Evolutionary conservation across 371 early-diverging fungal genomes (phyloP), one percentile per base, ranked within the genome.

Genomic region (Apophysomyces sp.): DNA sequence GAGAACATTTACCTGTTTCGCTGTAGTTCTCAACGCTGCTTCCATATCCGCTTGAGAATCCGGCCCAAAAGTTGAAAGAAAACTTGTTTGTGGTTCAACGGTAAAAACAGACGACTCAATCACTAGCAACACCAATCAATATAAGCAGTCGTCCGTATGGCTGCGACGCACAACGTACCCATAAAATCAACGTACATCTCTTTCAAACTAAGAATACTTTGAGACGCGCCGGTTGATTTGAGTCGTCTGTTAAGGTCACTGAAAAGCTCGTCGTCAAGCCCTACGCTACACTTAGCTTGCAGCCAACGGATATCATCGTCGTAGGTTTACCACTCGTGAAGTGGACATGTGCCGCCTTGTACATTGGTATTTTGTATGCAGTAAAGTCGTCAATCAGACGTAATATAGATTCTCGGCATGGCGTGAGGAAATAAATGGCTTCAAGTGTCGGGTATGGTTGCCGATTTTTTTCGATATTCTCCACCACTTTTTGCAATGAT

Each of bases 351-450:
- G 92, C 94, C 11, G 86, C 89, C 55, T 87, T 88, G 67, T 94
- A 95, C 56, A 86, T 75, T 28, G 85, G 85, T 37, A 73, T 69
- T 28, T 73, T 65, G 9, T 77, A 73, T 11, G 66, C 73, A 13
- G 84, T 70, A 71, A 91, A 94, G 67, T 97, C 98, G 56, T 88
- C 86, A 9, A 95, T 87, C n/a, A 97, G 69, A 18, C 87, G 80
- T n/a, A 77, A 74, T 29, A 97, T 76, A 4, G 92, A 89, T 52
- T 92, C 90, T 28, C 83, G 77, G 13, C 91, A 90, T 11, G 98
- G 94, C 9, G 93, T 86, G 58, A 98, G 75, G 64, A 97, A 86
- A 70, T 98, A 98, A 49, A 99, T 86, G n/a, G 95, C 98, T 59
- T 96, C 97, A 16, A 88, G 75, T 2, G 84, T 81, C 0, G 94